phyloP scores from a whole-genome alignment of 768 basidiomycete species.

The Strobilomyces dryophilus region DNA sequence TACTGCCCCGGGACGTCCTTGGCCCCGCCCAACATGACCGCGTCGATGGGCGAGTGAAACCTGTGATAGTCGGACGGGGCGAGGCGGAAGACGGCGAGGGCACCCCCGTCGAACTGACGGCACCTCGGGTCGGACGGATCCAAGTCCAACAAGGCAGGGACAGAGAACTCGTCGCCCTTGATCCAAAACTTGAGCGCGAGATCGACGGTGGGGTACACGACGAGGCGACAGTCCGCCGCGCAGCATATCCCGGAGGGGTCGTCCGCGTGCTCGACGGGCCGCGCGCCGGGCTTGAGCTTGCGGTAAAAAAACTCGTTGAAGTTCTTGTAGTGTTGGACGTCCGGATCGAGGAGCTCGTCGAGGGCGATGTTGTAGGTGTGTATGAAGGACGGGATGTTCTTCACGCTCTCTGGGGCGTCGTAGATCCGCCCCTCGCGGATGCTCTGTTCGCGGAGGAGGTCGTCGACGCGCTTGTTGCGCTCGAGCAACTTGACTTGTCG shows the following conservation, averaged over 20 bases:
- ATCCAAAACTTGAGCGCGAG: constrained; percentile 71
- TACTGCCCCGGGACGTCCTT: constrained; percentile 52
- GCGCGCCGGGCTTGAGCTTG: constrained; percentile 52
- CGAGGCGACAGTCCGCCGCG: constrained; percentile 71
- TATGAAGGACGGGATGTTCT: constrained; percentile 54
- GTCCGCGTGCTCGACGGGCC: constrained; percentile 54
- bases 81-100: constrained; percentile 68
- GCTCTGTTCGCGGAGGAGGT: constrained; percentile 51
- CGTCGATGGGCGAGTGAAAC: constrained; percentile 69
- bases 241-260: constrained; percentile 54
- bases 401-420: constrained; percentile 47
- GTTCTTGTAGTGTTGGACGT: constrained; percentile 53
- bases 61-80: constrained; percentile 83
- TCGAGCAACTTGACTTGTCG: constrained; percentile 48
- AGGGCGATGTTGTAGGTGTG: constrained; percentile 49
- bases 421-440: constrained; percentile 54
- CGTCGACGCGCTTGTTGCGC: constrained; percentile 41
- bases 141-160: constrained; percentile 53
- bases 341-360: constrained; percentile 59
- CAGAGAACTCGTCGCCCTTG: constrained; percentile 68
- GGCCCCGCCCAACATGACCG: constrained; percentile 39
- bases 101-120: constrained; percentile 38
- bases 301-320: constrained; percentile 81
- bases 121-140: constrained; percentile 40
- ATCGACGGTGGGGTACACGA: constrained; percentile 57